phyloP scores from a whole-genome alignment of 2,329 filamentous ascomycete genomes.

The Aphanocladium album region DNA sequence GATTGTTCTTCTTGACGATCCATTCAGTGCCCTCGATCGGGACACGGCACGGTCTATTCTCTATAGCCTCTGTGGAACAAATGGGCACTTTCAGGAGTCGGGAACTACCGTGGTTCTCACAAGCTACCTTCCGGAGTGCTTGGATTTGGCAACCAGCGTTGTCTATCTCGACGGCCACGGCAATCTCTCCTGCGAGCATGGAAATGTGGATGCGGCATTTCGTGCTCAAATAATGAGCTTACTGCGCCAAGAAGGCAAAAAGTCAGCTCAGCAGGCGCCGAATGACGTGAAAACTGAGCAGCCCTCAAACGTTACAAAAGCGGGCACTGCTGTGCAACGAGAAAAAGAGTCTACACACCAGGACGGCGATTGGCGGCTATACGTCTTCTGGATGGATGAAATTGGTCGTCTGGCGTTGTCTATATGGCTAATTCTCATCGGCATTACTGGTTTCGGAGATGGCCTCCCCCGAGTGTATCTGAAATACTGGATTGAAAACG shows the following conservation, averaged over 20 bases:
- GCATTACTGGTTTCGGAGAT: background rate
- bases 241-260: background rate
- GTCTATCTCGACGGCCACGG: background rate
- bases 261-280: background rate
- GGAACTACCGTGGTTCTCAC: background rate
- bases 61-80: background rate
- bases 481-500: background rate
- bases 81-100: background rate
- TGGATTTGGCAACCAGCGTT: background rate
- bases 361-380: background rate
- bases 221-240: background rate
- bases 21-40: background rate
- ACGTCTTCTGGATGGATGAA: background rate
- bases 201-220: background rate
- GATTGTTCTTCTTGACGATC: background rate
- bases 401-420: background rate
- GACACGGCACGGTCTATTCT: background rate
- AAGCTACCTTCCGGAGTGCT: background rate
- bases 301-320: too few species aligned
- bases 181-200: background rate
- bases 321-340: background rate
- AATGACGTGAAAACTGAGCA: background rate
- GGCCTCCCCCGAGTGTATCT: background rate
- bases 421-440: background rate
- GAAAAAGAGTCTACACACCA: background rate